These are phyloP conservation scores for Rhizopogon vesiculosus DNA, from an alignment of 768 basidiomycete species.

Conservation along the genomic window DNA sequence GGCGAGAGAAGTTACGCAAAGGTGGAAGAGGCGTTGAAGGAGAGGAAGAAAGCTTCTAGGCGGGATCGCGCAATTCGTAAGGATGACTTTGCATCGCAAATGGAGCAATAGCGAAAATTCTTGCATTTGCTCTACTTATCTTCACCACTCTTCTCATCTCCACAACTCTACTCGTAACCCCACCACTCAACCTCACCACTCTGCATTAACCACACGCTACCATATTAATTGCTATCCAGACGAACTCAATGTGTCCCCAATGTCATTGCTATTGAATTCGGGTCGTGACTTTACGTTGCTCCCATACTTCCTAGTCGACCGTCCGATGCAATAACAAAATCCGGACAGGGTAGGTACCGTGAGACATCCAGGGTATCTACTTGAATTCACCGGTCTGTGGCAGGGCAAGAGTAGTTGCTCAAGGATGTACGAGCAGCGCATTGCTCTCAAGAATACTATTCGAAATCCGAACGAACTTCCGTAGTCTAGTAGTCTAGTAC, in stretches of 20 bases:
- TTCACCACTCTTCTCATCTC: no score
- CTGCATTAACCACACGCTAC: neutral
- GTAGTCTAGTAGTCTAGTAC: neutral
- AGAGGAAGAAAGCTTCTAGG: conserved; percentile 26
- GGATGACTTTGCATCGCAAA: neutral
- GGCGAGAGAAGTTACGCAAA: conserved; percentile 23
- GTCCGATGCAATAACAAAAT: no score
- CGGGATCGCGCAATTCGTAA: conserved; percentile 7
- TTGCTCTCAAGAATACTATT: neutral
- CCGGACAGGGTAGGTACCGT: neutral
- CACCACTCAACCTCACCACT: no score
- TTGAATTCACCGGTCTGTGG: neutral
- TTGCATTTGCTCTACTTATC: neutral
- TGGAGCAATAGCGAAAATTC: neutral
- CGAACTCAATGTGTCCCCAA: neutral
- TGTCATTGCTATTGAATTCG: neutral
- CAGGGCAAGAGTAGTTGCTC: neutral
- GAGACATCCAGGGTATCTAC: neutral
- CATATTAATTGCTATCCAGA: neutral
- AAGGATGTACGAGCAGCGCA: neutral
- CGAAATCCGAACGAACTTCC: neutral
- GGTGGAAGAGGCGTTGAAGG: conserved; percentile 33
- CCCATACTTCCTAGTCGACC: no score
- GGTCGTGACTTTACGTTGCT: no score
- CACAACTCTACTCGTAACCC: neutral